Evolutionary conservation across 2,329 filamentous ascomycete species (phyloP), one percentile per base, ranked within the genome.

Genomic region (Penicillium decumbens): DNA sequence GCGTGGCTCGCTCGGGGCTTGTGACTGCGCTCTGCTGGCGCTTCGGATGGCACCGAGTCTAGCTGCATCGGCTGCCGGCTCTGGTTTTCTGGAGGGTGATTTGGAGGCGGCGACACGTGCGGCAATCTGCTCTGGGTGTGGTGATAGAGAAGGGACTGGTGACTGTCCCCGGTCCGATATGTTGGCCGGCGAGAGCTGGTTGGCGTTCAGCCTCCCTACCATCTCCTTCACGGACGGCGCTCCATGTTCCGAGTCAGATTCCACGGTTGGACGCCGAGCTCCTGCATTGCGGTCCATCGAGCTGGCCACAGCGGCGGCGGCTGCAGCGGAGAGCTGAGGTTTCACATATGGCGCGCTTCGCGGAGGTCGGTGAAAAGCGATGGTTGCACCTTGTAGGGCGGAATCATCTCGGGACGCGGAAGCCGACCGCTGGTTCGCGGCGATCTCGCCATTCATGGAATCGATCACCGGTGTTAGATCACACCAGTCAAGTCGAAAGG

Each of bases 211-310:
- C 43, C 50, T 60, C 41, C 65, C 65, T 42, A 72, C 69, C 50
- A 66, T 72, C 50, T 70, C 67, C 54, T 55, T 71, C 35, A 73
- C 70, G 4, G 68, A 66, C 20, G 65, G 66, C 20, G 60, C 57
- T 52, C 66, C 63, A 5, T 65, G 68, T n/a, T 55, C 56, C 25
- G 54, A 47, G 8, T 61, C 56, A 3, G 62, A 58, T 35, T 57
- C 60, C 45, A 56, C 51, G 38, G 59, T 52, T 25, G 45, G 46
- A 30, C 42, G 47, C 49, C 41, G 43, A 10, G 42, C 33, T 20
- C 48, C 45, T 27, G 49, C 48, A 51, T 56, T 51, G 46, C 51
- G 56, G 45, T 53, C 54, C 40, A 50, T 45, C 6, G 47, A 49
- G 46, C 60, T 59, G 40, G 59, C 54, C 41, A 61, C 46, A 32